Conservation (phyloP, 1,284 basidiomycete genomes). For the Rhodofomes roseus region DNA sequence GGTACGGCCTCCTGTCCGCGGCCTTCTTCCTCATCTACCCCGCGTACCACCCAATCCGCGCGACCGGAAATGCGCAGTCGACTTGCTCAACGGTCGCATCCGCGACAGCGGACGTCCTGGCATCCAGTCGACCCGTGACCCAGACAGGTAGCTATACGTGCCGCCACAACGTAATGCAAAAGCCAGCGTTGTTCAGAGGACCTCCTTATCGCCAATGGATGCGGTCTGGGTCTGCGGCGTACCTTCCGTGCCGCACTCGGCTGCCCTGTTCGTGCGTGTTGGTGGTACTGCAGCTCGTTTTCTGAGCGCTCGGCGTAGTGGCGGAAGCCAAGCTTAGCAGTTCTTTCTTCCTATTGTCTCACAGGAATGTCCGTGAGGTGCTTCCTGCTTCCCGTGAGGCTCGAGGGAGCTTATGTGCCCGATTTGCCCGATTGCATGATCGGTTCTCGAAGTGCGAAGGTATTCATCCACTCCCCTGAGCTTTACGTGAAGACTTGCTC, state of each 20-base stretch:
- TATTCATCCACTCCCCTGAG: not conserved
- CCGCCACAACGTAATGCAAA: not conserved
- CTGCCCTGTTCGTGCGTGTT: not conserved
- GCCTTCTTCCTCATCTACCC: not conserved
- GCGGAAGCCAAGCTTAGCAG: not conserved
- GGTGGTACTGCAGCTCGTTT: not conserved
- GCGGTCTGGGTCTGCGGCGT: not conserved
- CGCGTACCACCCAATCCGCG: not conserved
- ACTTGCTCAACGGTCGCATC: not conserved
- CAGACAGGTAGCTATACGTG: not conserved
- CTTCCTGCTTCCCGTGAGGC: not conserved
- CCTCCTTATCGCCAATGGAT: not conserved
- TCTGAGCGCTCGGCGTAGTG: not conserved
- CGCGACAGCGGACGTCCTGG: not conserved
- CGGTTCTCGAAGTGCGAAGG: not conserved
- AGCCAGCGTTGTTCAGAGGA: not conserved
- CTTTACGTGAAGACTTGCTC: not conserved
- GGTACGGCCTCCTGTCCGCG: not conserved
- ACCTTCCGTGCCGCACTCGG: not conserved
- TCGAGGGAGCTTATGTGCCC: not conserved
- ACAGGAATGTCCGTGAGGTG: not conserved
- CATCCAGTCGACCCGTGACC: not conserved
- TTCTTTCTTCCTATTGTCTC: not conserved
- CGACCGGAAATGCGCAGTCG: not conserved
- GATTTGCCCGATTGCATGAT: constrained; percentile 1